These are phyloP conservation scores for Nothopassalora personata DNA, from an alignment of 2,329 filamentous ascomycete species.

Conservation along the genomic window DNA sequence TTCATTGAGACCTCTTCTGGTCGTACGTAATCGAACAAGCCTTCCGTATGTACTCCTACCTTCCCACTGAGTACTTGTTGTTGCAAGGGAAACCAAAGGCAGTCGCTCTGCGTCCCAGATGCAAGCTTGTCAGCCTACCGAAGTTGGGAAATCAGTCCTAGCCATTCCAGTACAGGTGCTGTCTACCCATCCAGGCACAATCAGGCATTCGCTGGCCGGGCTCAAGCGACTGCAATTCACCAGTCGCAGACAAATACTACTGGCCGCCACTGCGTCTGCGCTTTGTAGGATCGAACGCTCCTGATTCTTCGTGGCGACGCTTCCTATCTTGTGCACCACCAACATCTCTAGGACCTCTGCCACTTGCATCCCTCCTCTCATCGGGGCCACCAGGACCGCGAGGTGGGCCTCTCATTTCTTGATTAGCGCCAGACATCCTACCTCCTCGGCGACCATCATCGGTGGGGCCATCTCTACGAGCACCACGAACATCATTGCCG, in stretches of 20 bases:
- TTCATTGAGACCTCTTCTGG: background rate
- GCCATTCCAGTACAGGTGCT: background rate
- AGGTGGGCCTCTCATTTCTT: constrained; percentile 18
- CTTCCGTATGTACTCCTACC: background rate
- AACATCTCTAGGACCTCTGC: background rate
- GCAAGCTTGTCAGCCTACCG: background rate
- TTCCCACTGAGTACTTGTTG: background rate
- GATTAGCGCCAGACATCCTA: constrained; percentile 12
- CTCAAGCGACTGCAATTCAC: background rate
- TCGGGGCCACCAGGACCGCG: constrained; percentile 16
- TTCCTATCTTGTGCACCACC: constrained; percentile 22
- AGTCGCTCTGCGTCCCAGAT: no score
- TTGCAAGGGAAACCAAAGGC: no score
- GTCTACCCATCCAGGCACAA: background rate
- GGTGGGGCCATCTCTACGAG: constrained; percentile 10
- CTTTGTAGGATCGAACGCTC: constrained; percentile 22
- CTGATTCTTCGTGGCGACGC: constrained; percentile 27
- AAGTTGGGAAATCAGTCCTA: background rate
- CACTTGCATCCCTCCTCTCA: constrained; percentile 13
- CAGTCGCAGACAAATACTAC: background rate
- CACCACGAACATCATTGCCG: constrained; percentile 1
- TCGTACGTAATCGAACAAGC: background rate
- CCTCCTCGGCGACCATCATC: constrained; percentile 18
- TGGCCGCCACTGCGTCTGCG: constrained; percentile 23
- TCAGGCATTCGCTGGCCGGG: background rate